Conservation (phyloP, 176 grass and related monocot species). For the Aegilops bicornis region DNA sequence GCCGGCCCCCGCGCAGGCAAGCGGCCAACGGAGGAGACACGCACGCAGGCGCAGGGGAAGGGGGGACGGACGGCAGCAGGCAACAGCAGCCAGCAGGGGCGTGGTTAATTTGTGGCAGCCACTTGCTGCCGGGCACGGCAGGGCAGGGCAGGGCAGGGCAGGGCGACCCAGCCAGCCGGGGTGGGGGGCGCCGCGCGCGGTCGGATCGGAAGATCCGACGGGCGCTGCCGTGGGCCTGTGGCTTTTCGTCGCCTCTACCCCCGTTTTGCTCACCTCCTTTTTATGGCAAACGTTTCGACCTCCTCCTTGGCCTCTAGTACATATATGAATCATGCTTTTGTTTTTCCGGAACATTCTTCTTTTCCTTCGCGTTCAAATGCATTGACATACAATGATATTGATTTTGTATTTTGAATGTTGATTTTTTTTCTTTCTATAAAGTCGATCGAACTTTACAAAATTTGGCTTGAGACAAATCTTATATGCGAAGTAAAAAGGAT, state of each 20-base stretch:
- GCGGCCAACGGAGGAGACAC: constrained; percentile 2
- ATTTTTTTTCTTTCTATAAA: too few relatives aligned
- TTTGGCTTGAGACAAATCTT: too few relatives aligned
- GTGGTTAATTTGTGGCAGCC: constrained; percentile 13
- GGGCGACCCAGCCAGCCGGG: neutral
- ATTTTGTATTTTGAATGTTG: too few relatives aligned
- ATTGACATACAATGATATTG: too few relatives aligned
- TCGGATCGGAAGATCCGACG: neutral
- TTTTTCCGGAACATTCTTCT: too few relatives aligned
- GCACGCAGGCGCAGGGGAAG: neutral
- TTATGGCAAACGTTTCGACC: neutral
- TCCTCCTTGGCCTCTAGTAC: neutral
- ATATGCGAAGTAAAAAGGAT: too few relatives aligned
- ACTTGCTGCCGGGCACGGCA: neutral
- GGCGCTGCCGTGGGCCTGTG: neutral
- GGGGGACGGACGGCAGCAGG: neutral
- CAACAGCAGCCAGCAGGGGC: neutral
- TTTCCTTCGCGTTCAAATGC: too few relatives aligned
- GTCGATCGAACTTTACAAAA: too few relatives aligned
- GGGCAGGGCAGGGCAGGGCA: neutral
- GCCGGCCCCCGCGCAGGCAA: constrained; percentile 17
- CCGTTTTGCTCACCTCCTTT: neutral
- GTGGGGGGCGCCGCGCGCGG: neutral
- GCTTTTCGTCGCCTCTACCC: neutral
- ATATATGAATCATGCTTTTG: too few relatives aligned